Evolutionary conservation across 441 rosid species (phyloP), one percentile per base, ranked within the genome.

Genomic region (Populus trichocarpa): DNA sequence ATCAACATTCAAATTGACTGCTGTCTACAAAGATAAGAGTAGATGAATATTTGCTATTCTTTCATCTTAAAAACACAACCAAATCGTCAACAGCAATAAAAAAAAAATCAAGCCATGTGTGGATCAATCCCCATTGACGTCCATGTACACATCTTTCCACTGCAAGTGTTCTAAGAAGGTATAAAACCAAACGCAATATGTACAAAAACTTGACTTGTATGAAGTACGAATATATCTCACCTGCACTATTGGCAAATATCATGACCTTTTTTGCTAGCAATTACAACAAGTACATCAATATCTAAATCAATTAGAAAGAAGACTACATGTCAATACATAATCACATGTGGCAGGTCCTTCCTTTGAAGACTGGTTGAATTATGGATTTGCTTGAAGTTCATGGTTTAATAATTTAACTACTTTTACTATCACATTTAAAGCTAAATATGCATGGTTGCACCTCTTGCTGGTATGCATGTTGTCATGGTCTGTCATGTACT

Each of bases 101-200:
- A 2, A 10, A 40, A 32, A 10, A 61, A 61, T 22, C 14, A 61
- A 22, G 25, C 12, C 66, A 22, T 3, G 13, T 22, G 5, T 61
- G 66, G 66, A 23, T 10, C 30, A 32, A 50, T 26, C 12, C 46
- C 20, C 28, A 30, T 32, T 0, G 18, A 59, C 2, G 28, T 11
- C 18, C 75, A 53, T 57, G 71, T 10, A 20, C 35, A 40, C 26
- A 18, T 9, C 77, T 74, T 74, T 75, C 77, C 13, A 61, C 30
- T 0, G 66, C 46, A 57, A n/a, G 14, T 57, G 67, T 35, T 20
- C 30, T 8, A 18, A 65, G 22, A 61, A 61, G 5, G 28, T 46
- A 26, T 25, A 46, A 11, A 18, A 71, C 9, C 38, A 50, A 23
- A 61, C 11, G 6, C 10, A 22, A 22, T 23, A 61, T 22, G 28